Conservation (phyloP, 2,329 filamentous ascomycete species). For the Botrytis fabae region DNA sequence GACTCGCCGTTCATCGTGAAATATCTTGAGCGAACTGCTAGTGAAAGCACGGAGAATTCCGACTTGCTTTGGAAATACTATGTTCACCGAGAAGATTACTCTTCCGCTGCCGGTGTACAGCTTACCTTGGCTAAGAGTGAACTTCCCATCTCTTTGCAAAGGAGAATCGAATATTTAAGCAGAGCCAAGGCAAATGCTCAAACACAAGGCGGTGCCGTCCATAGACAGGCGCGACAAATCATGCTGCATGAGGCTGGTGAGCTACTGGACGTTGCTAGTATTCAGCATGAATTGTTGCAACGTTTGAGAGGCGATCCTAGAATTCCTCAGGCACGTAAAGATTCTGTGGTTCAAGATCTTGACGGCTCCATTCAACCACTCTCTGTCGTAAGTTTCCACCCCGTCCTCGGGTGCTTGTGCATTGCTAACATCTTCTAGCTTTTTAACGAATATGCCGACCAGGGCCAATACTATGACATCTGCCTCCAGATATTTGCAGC, state of each 20-base stretch:
- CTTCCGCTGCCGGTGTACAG: slow-evolving; percentile 86
- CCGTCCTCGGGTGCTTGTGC: neutral
- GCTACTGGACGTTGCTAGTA: slow-evolving; percentile 87
- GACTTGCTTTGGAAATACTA: slow-evolving; percentile 94
- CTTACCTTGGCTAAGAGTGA: slow-evolving; percentile 79
- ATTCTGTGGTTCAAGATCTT: slow-evolving; percentile 65
- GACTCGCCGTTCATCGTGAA: slow-evolving; percentile 82
- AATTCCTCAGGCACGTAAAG: slow-evolving; percentile 61
- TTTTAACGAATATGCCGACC: slow-evolving; percentile 90
- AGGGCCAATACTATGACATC: slow-evolving; percentile 89
- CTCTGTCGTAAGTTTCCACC: slow-evolving; percentile 62
- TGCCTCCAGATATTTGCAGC: slow-evolving; percentile 90
- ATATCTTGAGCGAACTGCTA: slow-evolving; percentile 77
- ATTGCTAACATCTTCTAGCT: slow-evolving; percentile 54
- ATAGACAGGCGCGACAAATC: slow-evolving; percentile 78
- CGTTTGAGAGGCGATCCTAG: slow-evolving; percentile 72
- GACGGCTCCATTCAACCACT: slow-evolving; percentile 78
- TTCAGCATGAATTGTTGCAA: slow-evolving; percentile 88
- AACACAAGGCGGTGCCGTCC: slow-evolving; percentile 73
- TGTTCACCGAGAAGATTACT: slow-evolving; percentile 78
- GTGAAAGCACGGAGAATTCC: slow-evolving; percentile 72
- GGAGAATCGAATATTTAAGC: slow-evolving; percentile 85
- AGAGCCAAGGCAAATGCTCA: slow-evolving; percentile 91
- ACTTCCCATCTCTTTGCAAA: slow-evolving; percentile 76
- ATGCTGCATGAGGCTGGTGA: slow-evolving; percentile 83